Evolutionary conservation across 129 eudicot species (phyloP), one percentile per base, ranked within the genome.

Genomic region (Ambrosia artemisiifolia): DNA sequence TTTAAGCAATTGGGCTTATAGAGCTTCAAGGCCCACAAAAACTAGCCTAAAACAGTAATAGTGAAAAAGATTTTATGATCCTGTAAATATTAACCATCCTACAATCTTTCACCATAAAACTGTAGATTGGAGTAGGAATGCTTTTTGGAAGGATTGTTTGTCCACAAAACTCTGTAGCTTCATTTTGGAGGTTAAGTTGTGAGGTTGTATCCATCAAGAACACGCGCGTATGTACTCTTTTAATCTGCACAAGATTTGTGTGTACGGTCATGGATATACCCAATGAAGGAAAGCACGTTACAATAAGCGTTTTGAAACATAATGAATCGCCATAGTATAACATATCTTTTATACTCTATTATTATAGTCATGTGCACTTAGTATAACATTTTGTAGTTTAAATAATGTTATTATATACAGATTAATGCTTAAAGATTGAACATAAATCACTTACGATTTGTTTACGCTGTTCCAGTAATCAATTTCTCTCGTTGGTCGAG

Each of bases 391-490:
- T 19, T 10, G n/a, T 69, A 35, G 63, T 74, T 17, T 35, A 74
- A 34, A 74, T 19, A 16, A 74, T 64, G 48, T 8, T 7, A 17
- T 3, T 11, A 19, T 36, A 11, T 32, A 14, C 20, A 14, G 43
- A 48, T 34, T 11, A 55, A 47, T 16, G 30, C 30, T 5, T 24
- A 46, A 28, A 43, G 43, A 44, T 50, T 19, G 66, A 59, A 57
- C 5, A 51, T 55, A 56, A 30, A 68, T 14, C 53, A 70, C 97
- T 81, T 65, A 92, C 98, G 57, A 40, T 42, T 19, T 72, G 20
- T 71, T 85, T 80, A 93, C 46, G 98, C 98, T 60, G 96, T 89
- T 83, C 98, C 98, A 30, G 95, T 93, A 60, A 93, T 89, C 84
- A 93, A 80, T 78, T 69, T 84, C 76, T 93, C 98, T 49, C 88